Evolutionary conservation across 2,329 filamentous ascomycete genomes (phyloP), one percentile per base, ranked within the genome.

Genomic region (Neophaeococcomyces aloes): DNA sequence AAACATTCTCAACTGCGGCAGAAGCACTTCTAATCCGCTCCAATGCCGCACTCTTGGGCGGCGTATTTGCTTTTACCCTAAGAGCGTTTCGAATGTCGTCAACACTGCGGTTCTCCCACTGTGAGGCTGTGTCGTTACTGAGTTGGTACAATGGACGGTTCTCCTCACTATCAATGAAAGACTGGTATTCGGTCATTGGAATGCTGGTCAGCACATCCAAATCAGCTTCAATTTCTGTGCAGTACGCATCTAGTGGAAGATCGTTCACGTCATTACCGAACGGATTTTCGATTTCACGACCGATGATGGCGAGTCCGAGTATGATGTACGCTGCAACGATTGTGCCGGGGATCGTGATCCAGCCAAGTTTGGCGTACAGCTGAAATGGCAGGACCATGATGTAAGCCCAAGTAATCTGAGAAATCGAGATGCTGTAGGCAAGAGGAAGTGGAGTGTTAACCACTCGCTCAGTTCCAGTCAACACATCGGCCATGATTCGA

Each of bases 221-320:
- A 54, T 93, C 86, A 25, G 72, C 62, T 17, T 81, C 76, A 32
- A 91, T 71, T 56, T 87, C 81, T 29, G 79, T 72, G 64, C 85
- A 91, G 68, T 79, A 93, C 11, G 71, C 66, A 57, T 89, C 85
- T 2, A 88, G 70, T 0, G 82, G 81, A 32, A 88, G 65, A 61
- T 91, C 85, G 58, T 91, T 91, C 53, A 88, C 84, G 50, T 91
- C 85, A 51, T 79, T 71, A 45, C 85, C 85, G 60, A 91, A 91
- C 4, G 85, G 85, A 57, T 91, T 86, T 62, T 91, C 85, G 51
- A 91, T 83, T 63, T 91, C 84, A 50, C 78, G 77, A 30, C 85
- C 85, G 55, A 89, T 89, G 50, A 75, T 70, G 3, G 77, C 73
- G 35, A 91, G 76, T 18, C 83, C 83, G 47, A 91, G 75, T 59